Evolutionary conservation across 352 stramenopile genomes (phyloP), one percentile per base, ranked within the genome.

Genomic region (Blastocystis sp.): DNA sequence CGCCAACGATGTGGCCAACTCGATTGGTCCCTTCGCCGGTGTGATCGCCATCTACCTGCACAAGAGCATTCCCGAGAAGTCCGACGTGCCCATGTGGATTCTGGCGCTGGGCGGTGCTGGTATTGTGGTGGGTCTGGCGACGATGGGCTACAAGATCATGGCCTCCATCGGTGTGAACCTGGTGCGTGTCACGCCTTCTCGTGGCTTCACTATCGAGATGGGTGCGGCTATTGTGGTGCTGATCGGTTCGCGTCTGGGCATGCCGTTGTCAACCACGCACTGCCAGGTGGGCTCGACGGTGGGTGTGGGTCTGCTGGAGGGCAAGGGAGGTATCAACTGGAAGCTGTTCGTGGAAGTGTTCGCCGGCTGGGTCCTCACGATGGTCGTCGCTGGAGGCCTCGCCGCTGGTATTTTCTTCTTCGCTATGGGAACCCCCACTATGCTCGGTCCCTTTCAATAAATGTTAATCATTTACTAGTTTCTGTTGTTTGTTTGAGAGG

Each of bases 1-100:
- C 28, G 91, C 92, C 38, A 95, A 94, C 88, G 92, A 95, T 87
- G 92, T 93, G 0, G 92, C 92, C 23, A 95, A 95, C 88, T 88
- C 91, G 1, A 94, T 94, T 52, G 92, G 89, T 2, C 92, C 93
- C 0, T 88, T 95, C 28, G 89, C 89, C 38, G 92, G 90, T 9
- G 90, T 94, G 1, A 90, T 92, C 76, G 89, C 91, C n/a, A 91
- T 93, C 9, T 95, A 93, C 88, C 64, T 62, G 4, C 88, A 43
- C 28, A 74, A 89, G 14, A 61, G 86, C 4, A 56, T 77, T 17
- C 90, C 90, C 62, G 56, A 28, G 19, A 81, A 87, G 40, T 66
- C 71, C 17, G 80, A 86, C 19, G 81, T 91, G 2, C 62, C 76
- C 62, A 92, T 92, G 88, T 95, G 92, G 92, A 91, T 93, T 86